Evolutionary conservation across 106 monocot genomes (phyloP).

Genomic region (Dioscorea alata): DNA sequence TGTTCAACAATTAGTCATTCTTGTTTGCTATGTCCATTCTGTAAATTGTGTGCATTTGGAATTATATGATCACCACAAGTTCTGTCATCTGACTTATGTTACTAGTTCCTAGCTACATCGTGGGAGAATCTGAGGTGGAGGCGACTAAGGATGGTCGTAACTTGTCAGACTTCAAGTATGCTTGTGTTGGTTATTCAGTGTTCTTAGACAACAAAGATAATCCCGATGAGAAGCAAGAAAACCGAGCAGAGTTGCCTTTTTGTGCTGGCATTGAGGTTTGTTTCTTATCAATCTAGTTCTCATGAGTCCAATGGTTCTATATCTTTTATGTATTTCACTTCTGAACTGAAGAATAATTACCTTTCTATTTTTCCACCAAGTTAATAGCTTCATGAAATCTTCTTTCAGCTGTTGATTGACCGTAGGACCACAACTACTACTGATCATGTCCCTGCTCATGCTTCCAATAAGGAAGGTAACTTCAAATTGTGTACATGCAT

Average conservation of each 20-base stretch:
- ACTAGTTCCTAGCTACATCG: slow-evolving; percentile 31
- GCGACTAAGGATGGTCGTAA: slow-evolving; percentile 30
- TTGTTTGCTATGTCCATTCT: slow-evolving; percentile 1
- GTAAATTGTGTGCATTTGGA: neutral
- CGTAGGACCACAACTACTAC: slow-evolving; percentile 22
- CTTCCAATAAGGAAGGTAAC: slow-evolving; percentile 42
- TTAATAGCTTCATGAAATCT: neutral
- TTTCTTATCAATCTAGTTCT: neutral
- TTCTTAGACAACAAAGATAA: slow-evolving; percentile 36
- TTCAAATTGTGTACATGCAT: neutral
- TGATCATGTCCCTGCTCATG: slow-evolving; percentile 24
- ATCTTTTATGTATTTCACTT: neutral
- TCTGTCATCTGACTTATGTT: neutral
- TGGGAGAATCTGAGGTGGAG: slow-evolving; percentile 53
- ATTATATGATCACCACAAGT: neutral
- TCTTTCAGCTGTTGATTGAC: slow-evolving; percentile 40
- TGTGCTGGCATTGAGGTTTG: slow-evolving; percentile 55
- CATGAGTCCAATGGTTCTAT: neutral
- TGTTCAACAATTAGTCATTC: neutral
- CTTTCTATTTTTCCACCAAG: neutral
- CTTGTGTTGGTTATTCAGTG: slow-evolving; percentile 46
- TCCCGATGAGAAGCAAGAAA: slow-evolving; percentile 20
- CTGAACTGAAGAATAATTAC: neutral
- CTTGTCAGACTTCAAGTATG: slow-evolving; percentile 41
- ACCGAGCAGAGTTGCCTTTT: slow-evolving; percentile 40